Base-by-base conservation (phyloP, 2,329 filamentous ascomycete species). In the Pseudogymnoascus sp. region DNA sequence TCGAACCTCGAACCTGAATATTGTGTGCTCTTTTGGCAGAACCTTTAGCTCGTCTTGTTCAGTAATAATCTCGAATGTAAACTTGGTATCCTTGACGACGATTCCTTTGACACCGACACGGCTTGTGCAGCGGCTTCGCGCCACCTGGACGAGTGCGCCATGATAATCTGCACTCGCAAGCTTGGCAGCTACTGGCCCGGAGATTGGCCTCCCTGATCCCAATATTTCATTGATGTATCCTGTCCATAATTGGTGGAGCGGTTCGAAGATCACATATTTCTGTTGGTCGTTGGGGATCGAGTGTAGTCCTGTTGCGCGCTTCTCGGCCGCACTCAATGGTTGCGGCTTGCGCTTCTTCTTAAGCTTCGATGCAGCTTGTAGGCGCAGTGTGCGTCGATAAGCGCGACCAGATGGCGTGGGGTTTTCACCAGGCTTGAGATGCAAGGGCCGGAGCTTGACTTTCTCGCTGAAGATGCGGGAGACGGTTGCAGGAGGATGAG, bases 151-250 rank as follows among this genome's bases (percentile, higher is more conserved):
- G 66, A 84, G 77, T 13, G 92, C 92, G 1, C 94, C 94, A 71
- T 97, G 92, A 68, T 91, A 92, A 73, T 99, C 94, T 1, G 92
- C 92, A 61, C 86, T 90, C 45, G 83, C 85, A 33, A 99, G 75
- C 72, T 94, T 88, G 3, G 88, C 87, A 4, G 86, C 88, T 2
- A 85, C 80, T 64, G 59, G 60, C 35, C 63, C 63, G 65, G 68
- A 62, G 64, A 64, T 65, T 65, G 45, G 63, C 61, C 63, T 61
- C 61, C 65, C 63, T 60, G 82, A 69, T 4, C 86, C 88, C 1
- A 97, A 74, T 0, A 96, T 76, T 66, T 96, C 92, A 59, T 85
- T 82, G 68, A 94, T 88, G 73, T 99, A 99, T 2, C 82, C 85
- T 35, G 85, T 74, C 94, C 94, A 99, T 64, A 99, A 76, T 13